A percentile compares a stretch with the other conserved stretches of the same genome.
phyloP scores from a whole-genome alignment of 495 filamentous ascomycete genomes.

The Cercophora sp. region DNA sequence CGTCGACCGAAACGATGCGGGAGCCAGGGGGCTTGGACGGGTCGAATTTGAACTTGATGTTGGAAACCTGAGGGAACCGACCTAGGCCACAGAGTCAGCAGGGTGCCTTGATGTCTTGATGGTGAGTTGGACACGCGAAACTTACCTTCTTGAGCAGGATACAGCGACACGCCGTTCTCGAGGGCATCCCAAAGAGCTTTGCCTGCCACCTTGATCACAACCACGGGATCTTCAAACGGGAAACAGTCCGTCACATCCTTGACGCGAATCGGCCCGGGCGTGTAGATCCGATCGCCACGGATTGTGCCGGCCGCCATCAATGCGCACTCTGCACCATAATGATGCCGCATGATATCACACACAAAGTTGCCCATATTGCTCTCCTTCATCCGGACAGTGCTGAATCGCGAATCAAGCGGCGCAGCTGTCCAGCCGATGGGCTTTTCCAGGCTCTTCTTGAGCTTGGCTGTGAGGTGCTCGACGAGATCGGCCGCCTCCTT shows the following conservation, averaged over 20 bases:
- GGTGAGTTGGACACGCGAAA: too few relatives aligned
- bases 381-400: slow-evolving; percentile 70
- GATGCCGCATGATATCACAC: slow-evolving; percentile 81
- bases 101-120: not conserved
- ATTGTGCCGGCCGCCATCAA: slow-evolving; percentile 89
- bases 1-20: slow-evolving; percentile 58
- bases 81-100: slow-evolving; percentile 22
- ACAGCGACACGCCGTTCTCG: slow-evolving; percentile 74
- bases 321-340: slow-evolving; percentile 74
- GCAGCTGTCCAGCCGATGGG: slow-evolving; percentile 76
- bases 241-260: slow-evolving; percentile 80
- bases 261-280: slow-evolving; percentile 68
- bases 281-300: slow-evolving; percentile 83
- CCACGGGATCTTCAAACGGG: slow-evolving; percentile 87
- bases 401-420: slow-evolving; percentile 80
- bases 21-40: slow-evolving; percentile 52
- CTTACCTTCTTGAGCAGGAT: slow-evolving; percentile 76
- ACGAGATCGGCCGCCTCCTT: slow-evolving; percentile 53
- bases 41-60: slow-evolving; percentile 69
- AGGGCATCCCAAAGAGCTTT: slow-evolving; percentile 66
- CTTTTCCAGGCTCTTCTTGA: slow-evolving; percentile 73
- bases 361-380: slow-evolving; percentile 88
- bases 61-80: slow-evolving; percentile 75
- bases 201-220: slow-evolving; percentile 67
- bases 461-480: slow-evolving; percentile 60